Evolutionary conservation across 768 basidiomycete species (phyloP).

Genomic region (Xanthoconium stramineum): DNA sequence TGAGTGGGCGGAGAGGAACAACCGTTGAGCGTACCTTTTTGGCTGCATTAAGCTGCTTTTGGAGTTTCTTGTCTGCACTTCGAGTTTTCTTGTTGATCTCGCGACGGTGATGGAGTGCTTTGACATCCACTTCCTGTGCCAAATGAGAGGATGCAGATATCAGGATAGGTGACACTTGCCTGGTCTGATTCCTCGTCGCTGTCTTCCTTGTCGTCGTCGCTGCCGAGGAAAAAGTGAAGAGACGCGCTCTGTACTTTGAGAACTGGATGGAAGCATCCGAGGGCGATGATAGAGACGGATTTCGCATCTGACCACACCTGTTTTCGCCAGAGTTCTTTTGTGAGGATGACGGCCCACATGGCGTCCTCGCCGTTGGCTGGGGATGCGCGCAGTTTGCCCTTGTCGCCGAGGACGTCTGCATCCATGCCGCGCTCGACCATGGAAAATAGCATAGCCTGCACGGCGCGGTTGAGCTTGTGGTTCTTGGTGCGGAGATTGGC

Average conservation of each 20-base stretch:
- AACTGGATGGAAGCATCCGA: conserved; percentile 91
- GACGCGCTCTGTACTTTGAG: conserved; percentile 94
- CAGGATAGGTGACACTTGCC: not conserved
- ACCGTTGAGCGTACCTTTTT: conserved; percentile 53
- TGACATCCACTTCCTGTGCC: conserved; percentile 59
- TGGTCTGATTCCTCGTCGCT: conserved; percentile 70
- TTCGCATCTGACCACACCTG: conserved; percentile 91
- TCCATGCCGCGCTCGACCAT: conserved; percentile 96
- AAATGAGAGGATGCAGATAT: conserved; percentile 4
- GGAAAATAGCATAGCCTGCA: conserved; percentile 92
- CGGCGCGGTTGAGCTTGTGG: conserved; percentile 93
- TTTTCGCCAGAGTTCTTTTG: conserved; percentile 93
- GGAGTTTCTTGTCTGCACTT: conserved; percentile 76
- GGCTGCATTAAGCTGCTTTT: conserved; percentile 66
- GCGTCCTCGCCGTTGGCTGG: conserved; percentile 69
- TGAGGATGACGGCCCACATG: conserved; percentile 95
- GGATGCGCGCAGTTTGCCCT: conserved; percentile 61
- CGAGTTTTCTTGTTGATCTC: conserved; percentile 92
- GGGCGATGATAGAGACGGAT: conserved; percentile 85
- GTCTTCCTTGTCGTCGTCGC: conserved; percentile 71
- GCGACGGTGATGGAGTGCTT: conserved; percentile 77
- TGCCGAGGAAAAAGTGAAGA: conserved; percentile 94
- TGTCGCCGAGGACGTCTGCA: conserved; percentile 76
- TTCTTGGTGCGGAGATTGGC: conserved; percentile 88
- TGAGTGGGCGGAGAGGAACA: not conserved